Percentiles rank a stretch among this genome's conserved stretches.
Conservation (phyloP, 2,329 filamentous ascomycete genomes). For the Didymella glomerata region DNA sequence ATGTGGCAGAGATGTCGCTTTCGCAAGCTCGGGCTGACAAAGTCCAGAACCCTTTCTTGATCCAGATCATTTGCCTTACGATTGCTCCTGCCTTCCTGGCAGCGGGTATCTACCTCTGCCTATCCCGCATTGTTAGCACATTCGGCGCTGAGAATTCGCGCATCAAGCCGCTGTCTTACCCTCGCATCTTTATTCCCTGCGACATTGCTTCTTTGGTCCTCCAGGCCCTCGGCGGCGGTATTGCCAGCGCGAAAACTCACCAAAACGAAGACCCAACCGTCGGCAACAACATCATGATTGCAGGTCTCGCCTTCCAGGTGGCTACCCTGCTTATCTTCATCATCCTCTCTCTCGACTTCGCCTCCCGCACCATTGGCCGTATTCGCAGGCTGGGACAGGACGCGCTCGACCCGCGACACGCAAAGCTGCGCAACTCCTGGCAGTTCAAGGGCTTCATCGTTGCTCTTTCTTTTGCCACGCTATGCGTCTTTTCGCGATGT, state of each 20-base stretch:
- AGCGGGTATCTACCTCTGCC: constrained; percentile 72
- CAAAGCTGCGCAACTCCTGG: constrained; percentile 42
- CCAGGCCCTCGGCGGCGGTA: constrained; percentile 56
- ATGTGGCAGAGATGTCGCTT: constrained; percentile 1
- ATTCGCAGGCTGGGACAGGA: constrained; percentile 32
- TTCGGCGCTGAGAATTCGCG: constrained; percentile 54
- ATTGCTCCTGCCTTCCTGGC: constrained; percentile 64
- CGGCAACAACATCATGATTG: constrained; percentile 58
- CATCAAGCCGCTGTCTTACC: constrained; percentile 57
- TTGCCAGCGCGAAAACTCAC: constrained; percentile 50
- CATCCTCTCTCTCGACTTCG: constrained; percentile 53
- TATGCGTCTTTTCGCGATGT: constrained; percentile 70
- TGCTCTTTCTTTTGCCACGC: constrained; percentile 65
- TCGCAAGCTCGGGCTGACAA: constrained; percentile 13
- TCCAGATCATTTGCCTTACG: constrained; percentile 72
- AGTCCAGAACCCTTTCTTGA: constrained; percentile 64
- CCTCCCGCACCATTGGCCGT: constrained; percentile 38
- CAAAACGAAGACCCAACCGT: constrained; percentile 42
- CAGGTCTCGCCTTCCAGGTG: constrained; percentile 57
- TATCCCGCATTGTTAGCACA: constrained; percentile 55
- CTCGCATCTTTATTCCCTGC: constrained; percentile 61
- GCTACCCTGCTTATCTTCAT: constrained; percentile 55
- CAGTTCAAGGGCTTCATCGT: constrained; percentile 64
- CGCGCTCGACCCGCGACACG: constrained; percentile 39
- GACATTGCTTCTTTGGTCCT: constrained; percentile 58